phyloP scores from a whole-genome alignment of 371 early-diverging fungal species.

The Haplosporangium sp. region DNA sequence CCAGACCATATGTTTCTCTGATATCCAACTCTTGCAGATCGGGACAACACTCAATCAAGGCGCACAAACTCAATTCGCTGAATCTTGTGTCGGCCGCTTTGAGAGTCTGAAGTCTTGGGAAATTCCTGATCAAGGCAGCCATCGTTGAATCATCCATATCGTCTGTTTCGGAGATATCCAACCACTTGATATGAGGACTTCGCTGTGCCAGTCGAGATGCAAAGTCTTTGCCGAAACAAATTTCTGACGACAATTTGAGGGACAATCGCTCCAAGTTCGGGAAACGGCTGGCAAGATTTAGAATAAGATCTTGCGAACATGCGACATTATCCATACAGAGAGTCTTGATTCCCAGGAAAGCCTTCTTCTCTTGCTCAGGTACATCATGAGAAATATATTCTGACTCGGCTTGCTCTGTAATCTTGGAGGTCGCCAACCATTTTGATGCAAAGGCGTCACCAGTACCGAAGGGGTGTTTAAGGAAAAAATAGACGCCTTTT shows the following conservation, averaged over 20 bases:
- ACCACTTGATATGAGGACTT: constrained; percentile 5
- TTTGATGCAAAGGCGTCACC: constrained; percentile 7
- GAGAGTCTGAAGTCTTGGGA: constrained; percentile 3
- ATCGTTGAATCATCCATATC: constrained; percentile 8
- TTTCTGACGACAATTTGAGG: constrained; percentile 4
- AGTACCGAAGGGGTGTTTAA: constrained; percentile 6
- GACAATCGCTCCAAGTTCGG: background rate
- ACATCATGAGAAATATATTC: background rate
- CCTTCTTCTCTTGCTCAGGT: constrained; percentile 4
- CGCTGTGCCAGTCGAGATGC: constrained; percentile 9
- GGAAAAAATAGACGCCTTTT: constrained; percentile 10
- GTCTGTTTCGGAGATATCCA: constrained; percentile 7
- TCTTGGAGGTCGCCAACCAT: constrained; percentile 3
- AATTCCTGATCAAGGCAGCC: constrained; percentile 2
- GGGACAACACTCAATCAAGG: constrained; percentile 5
- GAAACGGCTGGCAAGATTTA: constrained; percentile 9
- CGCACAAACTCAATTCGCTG: constrained; percentile 4
- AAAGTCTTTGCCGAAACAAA: constrained; percentile 2
- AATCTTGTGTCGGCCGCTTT: background rate
- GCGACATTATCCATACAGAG: constrained; percentile 11
- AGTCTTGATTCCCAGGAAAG: constrained; percentile 8
- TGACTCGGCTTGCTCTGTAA: background rate
- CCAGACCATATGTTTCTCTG: constrained; percentile 11
- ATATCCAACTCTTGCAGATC: constrained; percentile 10
- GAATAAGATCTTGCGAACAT: constrained; percentile 9